phyloP scores from a whole-genome alignment of 768 basidiomycete species.

The Mycena capillaripes region DNA sequence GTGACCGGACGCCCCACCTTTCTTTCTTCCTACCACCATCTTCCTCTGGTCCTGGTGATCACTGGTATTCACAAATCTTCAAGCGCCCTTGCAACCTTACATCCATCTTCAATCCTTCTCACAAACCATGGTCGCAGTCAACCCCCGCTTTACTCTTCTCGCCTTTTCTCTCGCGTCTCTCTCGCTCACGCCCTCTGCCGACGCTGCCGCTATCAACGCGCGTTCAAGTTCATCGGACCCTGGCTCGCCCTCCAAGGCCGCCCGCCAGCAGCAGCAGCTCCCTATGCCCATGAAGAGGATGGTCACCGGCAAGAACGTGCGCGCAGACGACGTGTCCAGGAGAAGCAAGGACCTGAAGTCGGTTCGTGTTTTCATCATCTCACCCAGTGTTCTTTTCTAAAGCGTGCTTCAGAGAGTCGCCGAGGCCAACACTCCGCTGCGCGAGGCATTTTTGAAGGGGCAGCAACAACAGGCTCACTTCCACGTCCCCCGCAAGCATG shows the following conservation, averaged over 20 bases:
- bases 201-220: conserved; percentile 55
- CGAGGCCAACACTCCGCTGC: neutral
- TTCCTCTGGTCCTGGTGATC: conserved; percentile 71
- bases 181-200: conserved; percentile 42
- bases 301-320: conserved; percentile 25
- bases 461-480: conserved; percentile 25
- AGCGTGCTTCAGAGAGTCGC: neutral
- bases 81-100: conserved; percentile 33
- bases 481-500: conserved; percentile 1
- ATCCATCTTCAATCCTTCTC: conserved; percentile 18
- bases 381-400: conserved; percentile 19
- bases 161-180: conserved; percentile 61
- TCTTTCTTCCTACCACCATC: conserved; percentile 54
- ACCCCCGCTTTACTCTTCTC: conserved; percentile 59
- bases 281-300: conserved; percentile 27
- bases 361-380: conserved; percentile 20
- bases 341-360: conserved; percentile 14
- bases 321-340: conserved; percentile 11
- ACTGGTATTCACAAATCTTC: conserved; percentile 38
- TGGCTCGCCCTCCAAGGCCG: conserved; percentile 26
- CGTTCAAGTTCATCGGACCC: conserved; percentile 31
- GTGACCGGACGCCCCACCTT: neutral
- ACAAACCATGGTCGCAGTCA: conserved; percentile 63
- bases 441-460: conserved; percentile 22
- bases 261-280: conserved; percentile 19